Conservation (phyloP, 1,139 yeast species). For the Yamadazyma atmosphaerica region DNA sequence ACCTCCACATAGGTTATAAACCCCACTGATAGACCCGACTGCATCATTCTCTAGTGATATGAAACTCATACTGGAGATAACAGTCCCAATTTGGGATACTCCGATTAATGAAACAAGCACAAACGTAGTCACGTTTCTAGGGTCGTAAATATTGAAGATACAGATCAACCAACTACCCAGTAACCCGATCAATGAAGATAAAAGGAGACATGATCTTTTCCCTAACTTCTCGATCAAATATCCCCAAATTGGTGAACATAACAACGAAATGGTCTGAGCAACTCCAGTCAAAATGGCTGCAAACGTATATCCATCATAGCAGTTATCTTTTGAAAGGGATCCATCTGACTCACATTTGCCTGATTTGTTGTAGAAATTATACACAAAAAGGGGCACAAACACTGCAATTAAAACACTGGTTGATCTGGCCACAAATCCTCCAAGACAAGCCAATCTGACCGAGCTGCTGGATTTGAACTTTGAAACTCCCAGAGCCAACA, state of each 20-base stretch:
- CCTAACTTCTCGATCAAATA: conserved; percentile 51
- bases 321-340: conserved; percentile 36
- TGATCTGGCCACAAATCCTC: conserved; percentile 65
- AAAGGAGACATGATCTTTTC: conserved; percentile 22
- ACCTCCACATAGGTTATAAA: conserved; percentile 67
- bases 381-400: conserved; percentile 65
- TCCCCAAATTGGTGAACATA: conserved; percentile 68
- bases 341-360: conserved; percentile 48
- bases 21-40: conserved; percentile 69
- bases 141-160: conserved; percentile 27
- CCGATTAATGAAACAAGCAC: conserved; percentile 36
- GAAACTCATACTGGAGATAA: conserved; percentile 51
- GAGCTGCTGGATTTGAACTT: conserved; percentile 30
- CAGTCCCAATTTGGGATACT: conserved; percentile 55
- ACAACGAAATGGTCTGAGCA: conserved; percentile 55
- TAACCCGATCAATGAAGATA: conserved; percentile 44
- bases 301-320: conserved; percentile 63
- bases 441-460: conserved; percentile 55
- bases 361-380: conserved; percentile 50
- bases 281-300: conserved; percentile 72
- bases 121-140: conserved; percentile 34
- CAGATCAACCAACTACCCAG: conserved; percentile 36
- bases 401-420: conserved; percentile 61
- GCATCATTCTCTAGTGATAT: conserved; percentile 30
- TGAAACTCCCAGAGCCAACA: conserved; percentile 47